These are phyloP conservation scores for Aspergillus fumigatiaffinis DNA, from an alignment of 2,329 filamentous ascomycete genomes.

Conservation along the genomic window DNA sequence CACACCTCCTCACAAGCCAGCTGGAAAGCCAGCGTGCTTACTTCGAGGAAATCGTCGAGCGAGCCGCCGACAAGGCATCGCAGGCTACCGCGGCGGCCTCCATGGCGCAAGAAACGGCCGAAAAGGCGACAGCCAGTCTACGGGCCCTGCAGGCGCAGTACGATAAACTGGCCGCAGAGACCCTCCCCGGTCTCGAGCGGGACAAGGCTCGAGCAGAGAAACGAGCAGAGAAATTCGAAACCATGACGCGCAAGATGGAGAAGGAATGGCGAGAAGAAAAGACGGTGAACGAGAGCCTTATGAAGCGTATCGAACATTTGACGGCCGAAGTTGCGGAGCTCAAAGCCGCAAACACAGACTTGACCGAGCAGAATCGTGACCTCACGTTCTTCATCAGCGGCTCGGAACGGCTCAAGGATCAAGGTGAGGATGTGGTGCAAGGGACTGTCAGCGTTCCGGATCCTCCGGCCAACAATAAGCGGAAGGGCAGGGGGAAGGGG, in stretches of 20 bases:
- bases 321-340: slow-evolving; percentile 56
- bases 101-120: slow-evolving; percentile 58
- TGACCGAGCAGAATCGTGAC: slow-evolving; percentile 83
- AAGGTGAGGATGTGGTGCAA: slow-evolving; percentile 69
- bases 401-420: slow-evolving; percentile 70
- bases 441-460: slow-evolving; percentile 67
- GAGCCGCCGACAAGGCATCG: slow-evolving; percentile 83
- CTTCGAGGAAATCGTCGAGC: slow-evolving; percentile 87
- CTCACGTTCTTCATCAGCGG: slow-evolving; percentile 83
- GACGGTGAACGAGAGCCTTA: slow-evolving; percentile 71
- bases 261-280: slow-evolving; percentile 84
- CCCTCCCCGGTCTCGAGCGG: slow-evolving; percentile 66
- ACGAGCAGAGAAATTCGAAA: slow-evolving; percentile 67
- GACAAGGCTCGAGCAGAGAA: slow-evolving; percentile 66
- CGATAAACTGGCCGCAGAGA: slow-evolving; percentile 50
- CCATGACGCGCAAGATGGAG: slow-evolving; percentile 70
- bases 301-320: slow-evolving; percentile 71
- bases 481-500: slow-evolving; percentile 34
- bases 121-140: slow-evolving; percentile 55
- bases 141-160: slow-evolving; percentile 56
- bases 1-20: slow-evolving; percentile 86
- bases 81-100: slow-evolving; percentile 59
- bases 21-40: slow-evolving; percentile 89
- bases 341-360: slow-evolving; percentile 61
- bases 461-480: slow-evolving; percentile 44